Percentiles rank a stretch among this genome's conserved stretches.
phyloP scores from a whole-genome alignment of 169 alveolate species.

The Perkinsus chesapeaki region DNA sequence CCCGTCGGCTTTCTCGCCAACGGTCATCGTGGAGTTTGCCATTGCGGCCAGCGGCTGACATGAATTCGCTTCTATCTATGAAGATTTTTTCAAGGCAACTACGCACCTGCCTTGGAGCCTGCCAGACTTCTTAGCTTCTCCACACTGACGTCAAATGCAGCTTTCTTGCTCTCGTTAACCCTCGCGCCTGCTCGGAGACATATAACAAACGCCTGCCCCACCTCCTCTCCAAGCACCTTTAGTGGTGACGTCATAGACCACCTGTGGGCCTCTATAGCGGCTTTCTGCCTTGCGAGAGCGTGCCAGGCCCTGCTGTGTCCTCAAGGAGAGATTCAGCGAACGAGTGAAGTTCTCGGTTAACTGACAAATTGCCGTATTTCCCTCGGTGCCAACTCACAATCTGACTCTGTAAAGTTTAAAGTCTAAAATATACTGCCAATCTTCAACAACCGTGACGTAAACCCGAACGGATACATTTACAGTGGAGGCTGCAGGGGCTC shows the following conservation, averaged over 20 bases:
- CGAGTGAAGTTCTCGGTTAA: not conserved
- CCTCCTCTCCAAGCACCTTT: too few relatives aligned
- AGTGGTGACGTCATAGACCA: not conserved
- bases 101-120: not conserved
- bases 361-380: too few relatives aligned
- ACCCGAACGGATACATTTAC: too few relatives aligned
- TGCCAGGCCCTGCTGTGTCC: not conserved
- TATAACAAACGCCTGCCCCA: too few relatives aligned
- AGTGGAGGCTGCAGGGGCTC: too few relatives aligned
- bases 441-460: too few relatives aligned
- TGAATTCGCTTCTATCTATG: not conserved
- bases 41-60: not conserved
- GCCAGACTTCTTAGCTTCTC: not conserved
- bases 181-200: not conserved
- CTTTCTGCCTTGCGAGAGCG: not conserved
- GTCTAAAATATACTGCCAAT: too few relatives aligned
- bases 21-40: not conserved
- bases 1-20: not conserved
- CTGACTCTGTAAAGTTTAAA: too few relatives aligned
- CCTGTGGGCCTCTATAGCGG: not conserved
- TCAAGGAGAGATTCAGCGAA: not conserved
- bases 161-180: not conserved
- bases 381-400: too few relatives aligned
- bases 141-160: not conserved
- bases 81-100: not conserved